phyloP scores from a whole-genome alignment of 192 early-diverging fungal species.

The Umbelopsis sp. region DNA sequence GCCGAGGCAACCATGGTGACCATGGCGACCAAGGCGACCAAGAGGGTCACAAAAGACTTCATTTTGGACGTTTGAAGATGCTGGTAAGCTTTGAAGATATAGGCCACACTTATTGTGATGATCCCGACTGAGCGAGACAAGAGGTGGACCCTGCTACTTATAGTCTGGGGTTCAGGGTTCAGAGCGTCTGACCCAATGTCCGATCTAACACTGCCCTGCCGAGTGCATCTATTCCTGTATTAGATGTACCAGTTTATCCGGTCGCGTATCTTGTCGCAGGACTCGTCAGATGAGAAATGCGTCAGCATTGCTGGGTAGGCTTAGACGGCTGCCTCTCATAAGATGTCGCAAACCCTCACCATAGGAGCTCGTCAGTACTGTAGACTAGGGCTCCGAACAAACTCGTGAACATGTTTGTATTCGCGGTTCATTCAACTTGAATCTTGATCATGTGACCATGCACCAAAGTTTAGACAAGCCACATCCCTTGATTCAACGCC shows the following conservation, averaged over 20 bases:
- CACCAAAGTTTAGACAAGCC: not conserved
- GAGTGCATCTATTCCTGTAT: slow-evolving; percentile 13
- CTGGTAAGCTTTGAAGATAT: slow-evolving; percentile 6
- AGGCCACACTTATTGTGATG: slow-evolving; percentile 3
- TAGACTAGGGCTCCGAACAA: slow-evolving; percentile 1
- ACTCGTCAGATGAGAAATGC: slow-evolving; percentile 11
- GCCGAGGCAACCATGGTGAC: slow-evolving; percentile 12
- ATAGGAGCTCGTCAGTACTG: slow-evolving; percentile 11
- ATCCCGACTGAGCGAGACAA: slow-evolving; percentile 12
- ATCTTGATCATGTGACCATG: slow-evolving; percentile 4
- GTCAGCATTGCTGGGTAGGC: slow-evolving; percentile 8
- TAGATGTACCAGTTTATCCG: slow-evolving; percentile 9
- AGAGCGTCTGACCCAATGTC: slow-evolving; percentile 11
- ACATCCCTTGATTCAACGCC: not conserved
- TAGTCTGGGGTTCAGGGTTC: slow-evolving; percentile 10
- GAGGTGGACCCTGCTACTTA: not conserved
- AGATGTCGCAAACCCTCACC: slow-evolving; percentile 15
- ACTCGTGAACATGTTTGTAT: not conserved
- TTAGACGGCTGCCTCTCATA: slow-evolving; percentile 3
- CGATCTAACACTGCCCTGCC: slow-evolving; percentile 6
- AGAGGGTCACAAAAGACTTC: slow-evolving; percentile 12
- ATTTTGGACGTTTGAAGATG: slow-evolving; percentile 13
- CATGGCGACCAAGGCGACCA: too few relatives aligned
- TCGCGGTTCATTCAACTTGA: not conserved
- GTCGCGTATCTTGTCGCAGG: slow-evolving; percentile 5